These are phyloP conservation scores for Neopestalotiopsis sp. DNA, from an alignment of 2,329 filamentous ascomycete species.

Conservation along the genomic window DNA sequence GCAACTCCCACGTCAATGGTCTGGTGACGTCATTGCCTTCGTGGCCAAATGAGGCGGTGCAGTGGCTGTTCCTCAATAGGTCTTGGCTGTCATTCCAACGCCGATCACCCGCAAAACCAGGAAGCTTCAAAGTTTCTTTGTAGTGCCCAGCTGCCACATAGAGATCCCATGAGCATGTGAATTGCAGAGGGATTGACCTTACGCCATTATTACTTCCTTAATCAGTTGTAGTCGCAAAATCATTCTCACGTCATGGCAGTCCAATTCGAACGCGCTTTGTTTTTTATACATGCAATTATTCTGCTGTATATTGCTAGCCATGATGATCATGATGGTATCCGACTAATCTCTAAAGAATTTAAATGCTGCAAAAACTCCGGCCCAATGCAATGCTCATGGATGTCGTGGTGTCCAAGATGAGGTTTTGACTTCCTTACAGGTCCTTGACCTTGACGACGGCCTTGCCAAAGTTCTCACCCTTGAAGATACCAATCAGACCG, in stretches of 20 bases:
- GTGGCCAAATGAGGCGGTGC: constrained; percentile 10
- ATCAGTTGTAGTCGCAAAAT: no score
- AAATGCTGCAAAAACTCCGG: constrained; percentile 7
- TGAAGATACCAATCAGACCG: constrained; percentile 75
- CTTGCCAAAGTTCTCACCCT: constrained; percentile 87
- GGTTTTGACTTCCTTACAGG: background rate
- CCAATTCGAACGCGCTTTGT: no score
- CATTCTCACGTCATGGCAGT: no score
- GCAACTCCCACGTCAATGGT: background rate
- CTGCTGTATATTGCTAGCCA: background rate
- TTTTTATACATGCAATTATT: no score
- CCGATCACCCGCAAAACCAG: background rate
- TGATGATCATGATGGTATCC: background rate
- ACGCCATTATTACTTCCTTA: no score
- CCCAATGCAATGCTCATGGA: constrained; percentile 10
- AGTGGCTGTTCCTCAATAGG: background rate
- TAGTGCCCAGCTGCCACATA: no score
- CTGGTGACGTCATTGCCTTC: constrained; percentile 5
- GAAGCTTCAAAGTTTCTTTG: background rate
- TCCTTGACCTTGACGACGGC: constrained; percentile 68
- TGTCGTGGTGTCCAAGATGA: background rate
- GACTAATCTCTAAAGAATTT: background rate
- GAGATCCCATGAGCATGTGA: no score
- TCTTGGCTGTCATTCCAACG: background rate
- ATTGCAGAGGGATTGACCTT: no score